Conservation (phyloP, 2,329 filamentous ascomycete genomes). For the Chaetomium strumarium region DNA sequence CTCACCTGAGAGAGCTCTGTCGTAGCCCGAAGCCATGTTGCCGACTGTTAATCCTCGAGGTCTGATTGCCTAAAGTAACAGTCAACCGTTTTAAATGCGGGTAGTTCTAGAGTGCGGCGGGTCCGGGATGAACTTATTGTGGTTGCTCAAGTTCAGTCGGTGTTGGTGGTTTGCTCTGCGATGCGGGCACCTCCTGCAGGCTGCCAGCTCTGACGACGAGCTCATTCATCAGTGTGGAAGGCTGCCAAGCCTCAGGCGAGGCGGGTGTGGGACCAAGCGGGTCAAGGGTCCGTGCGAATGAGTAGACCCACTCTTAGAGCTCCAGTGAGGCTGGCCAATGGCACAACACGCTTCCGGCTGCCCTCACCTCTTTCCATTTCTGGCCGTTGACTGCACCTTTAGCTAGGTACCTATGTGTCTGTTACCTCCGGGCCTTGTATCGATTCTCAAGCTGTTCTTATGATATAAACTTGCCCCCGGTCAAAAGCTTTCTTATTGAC, state of each 20-base stretch:
- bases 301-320: not conserved
- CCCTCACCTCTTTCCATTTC: not conserved
- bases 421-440: too few species aligned
- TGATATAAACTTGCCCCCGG: too few species aligned
- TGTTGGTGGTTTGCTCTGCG: conserved; percentile 1
- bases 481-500: too few species aligned
- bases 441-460: too few species aligned
- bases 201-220: conserved; percentile 27
- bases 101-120: not conserved
- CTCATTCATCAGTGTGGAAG: conserved; percentile 13
- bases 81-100: not conserved
- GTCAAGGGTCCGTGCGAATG: not conserved
- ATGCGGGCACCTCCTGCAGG: conserved; percentile 15
- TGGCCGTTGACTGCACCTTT: not conserved
- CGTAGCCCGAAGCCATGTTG: conserved; percentile 86
- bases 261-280: not conserved
- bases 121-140: not conserved
- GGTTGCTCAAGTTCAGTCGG: conserved; percentile 6
- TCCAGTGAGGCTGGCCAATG: not conserved
- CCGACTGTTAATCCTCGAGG: conserved; percentile 1
- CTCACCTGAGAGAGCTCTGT: conserved; percentile 97
- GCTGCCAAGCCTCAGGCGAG: conserved; percentile 11
- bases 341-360: not conserved
- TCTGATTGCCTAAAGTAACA: not conserved
- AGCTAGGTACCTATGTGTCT: not conserved